Evolutionary conservation across 2,329 filamentous ascomycete genomes (phyloP).

Genomic region (Penicillium brevicompactum): DNA sequence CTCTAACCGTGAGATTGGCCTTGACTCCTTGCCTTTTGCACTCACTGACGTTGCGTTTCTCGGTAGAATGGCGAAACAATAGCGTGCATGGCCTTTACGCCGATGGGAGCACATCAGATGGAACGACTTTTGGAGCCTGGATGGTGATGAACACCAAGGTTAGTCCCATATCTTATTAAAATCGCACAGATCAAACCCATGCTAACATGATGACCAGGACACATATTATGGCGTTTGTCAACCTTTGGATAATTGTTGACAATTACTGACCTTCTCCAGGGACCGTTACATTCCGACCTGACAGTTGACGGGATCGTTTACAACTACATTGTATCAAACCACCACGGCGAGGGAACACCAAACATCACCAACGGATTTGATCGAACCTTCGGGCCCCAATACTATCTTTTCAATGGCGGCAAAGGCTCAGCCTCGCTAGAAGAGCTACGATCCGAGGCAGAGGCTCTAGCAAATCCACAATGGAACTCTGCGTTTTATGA

Average conservation of each 20-base stretch:
- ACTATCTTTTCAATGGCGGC: conserved; percentile 65
- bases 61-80: conserved; percentile 56
- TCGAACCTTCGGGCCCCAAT: conserved; percentile 66
- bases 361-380: conserved; percentile 68
- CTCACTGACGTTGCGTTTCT: background rate
- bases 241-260: background rate
- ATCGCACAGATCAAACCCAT: background rate
- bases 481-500: conserved; percentile 67
- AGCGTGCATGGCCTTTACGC: conserved; percentile 59
- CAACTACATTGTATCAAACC: conserved; percentile 66
- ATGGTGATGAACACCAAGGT: conserved; percentile 66
- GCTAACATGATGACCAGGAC: conserved; percentile 18
- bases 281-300: conserved; percentile 64
- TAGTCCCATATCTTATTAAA: conserved; percentile 47
- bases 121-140: conserved; percentile 62
- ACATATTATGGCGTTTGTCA: conserved; percentile 31
- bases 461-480: conserved; percentile 50
- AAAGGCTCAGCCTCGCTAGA: conserved; percentile 49
- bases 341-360: conserved; percentile 64
- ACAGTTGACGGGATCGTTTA: conserved; percentile 67
- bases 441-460: conserved; percentile 57
- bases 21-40: background rate
- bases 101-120: conserved; percentile 53
- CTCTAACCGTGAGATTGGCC: conserved; percentile 44
- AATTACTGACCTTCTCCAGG: conserved; percentile 31